Evolutionary conservation across 495 filamentous ascomycete genomes (phyloP).

Genomic region (Lineolata rhizophorae): DNA sequence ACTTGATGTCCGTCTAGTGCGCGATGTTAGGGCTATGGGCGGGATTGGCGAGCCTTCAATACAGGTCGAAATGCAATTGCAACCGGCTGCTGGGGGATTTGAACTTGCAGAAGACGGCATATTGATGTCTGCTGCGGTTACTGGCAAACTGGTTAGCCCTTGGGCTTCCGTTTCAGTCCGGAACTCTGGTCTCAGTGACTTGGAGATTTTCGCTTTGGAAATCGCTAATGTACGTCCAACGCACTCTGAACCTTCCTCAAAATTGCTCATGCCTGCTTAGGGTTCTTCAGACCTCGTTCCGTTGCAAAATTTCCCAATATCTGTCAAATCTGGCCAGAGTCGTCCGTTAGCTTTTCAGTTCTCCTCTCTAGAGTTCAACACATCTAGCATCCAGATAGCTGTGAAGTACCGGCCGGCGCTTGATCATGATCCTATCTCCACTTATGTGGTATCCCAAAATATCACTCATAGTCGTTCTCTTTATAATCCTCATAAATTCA

Average conservation of each 20-base stretch:
- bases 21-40: slow-evolving; percentile 31
- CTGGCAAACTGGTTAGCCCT: slow-evolving; percentile 21
- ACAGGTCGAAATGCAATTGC: slow-evolving; percentile 16
- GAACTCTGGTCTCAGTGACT: slow-evolving; percentile 20
- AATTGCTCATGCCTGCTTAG: too few relatives aligned
- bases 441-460: too few relatives aligned
- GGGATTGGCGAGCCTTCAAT: slow-evolving; percentile 23
- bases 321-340: slow-evolving; percentile 11
- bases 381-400: neutral
- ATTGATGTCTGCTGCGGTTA: slow-evolving; percentile 26
- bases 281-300: too few relatives aligned
- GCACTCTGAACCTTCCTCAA: too few relatives aligned
- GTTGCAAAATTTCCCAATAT: too few relatives aligned
- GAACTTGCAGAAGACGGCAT: slow-evolving; percentile 14
- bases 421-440: neutral
- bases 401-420: neutral
- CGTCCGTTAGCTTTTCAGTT: slow-evolving; percentile 11
- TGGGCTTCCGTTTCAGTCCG: slow-evolving; percentile 27
- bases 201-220: slow-evolving; percentile 18
- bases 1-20: slow-evolving; percentile 29
- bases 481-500: slow-evolving; percentile 30
- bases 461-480: too few relatives aligned
- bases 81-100: slow-evolving; percentile 6
- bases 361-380: neutral
- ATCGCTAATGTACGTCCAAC: slow-evolving; percentile 18